Base-by-base conservation (phyloP, 1,139 yeast species). In the Hemisphaericaspora xylofermentans region DNA sequence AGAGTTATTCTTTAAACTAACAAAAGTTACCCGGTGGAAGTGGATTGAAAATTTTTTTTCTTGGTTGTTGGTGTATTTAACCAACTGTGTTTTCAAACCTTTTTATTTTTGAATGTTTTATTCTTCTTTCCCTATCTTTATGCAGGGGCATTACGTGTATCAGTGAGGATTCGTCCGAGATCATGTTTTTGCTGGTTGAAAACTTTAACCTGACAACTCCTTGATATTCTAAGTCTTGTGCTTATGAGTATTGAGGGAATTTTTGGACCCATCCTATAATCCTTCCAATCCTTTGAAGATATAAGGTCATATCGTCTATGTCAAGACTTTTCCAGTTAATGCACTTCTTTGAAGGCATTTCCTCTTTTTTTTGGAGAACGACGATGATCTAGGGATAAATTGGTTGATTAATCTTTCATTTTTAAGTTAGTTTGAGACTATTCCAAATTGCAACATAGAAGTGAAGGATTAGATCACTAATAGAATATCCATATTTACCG, bases 141-240 rank as follows among this genome's bases (percentile, higher is more conserved):
- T 91, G 98, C 98, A 86, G 87, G 98, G 98, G 97, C 96, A 89
- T 89, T 91, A 91, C 98, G 96, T 95, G 95, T 88, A 88, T 91
- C 98, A 89, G 96, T 91, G 98, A 91, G 97, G 98, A 93, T 89
- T 89, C 96, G 96, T 93, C 98, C 98, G 98, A 91, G 98, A 88
- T 88, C 95, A 95, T 91, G 98, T 91, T 87, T 89, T 91, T 91
- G 98, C 98, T 91, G 95, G 97, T 91, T 91, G 97, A 91, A 91
- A 91, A 89, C 93, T 85, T 80, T 84, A 47, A 87, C 93, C 95
- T 83, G 97, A 89, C 97, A 89, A 80, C 98, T 89, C 84, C 88
- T 83, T 70, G 63, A 70, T 69, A 77, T 64, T 46, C 68, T 61
- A 61, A 62, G 65, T 74, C 71, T 64, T 64, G 77, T 52, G 74